A percentile compares a stretch with the other conserved stretches of the same genome.
Evolutionary conservation across 176 grass and related monocot genomes (phyloP).

Genomic region (Paspalum vaginatum): DNA sequence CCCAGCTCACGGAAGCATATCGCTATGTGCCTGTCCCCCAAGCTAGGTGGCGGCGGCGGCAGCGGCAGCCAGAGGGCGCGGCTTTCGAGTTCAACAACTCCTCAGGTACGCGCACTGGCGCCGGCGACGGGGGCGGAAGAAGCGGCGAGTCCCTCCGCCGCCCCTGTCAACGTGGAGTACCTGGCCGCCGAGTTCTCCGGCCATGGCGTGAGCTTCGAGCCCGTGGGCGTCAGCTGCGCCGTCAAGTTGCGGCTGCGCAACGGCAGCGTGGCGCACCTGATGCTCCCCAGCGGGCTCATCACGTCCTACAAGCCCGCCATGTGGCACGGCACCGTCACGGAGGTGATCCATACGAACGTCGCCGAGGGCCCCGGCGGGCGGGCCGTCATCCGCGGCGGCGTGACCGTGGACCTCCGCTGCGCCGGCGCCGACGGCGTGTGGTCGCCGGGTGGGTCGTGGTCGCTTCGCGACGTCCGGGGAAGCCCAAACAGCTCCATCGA

Average conservation of each 20-base stretch:
- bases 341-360: conserved; percentile 76
- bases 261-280: conserved; percentile 66
- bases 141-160: conserved; percentile 8
- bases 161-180: conserved; percentile 62
- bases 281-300: conserved; percentile 80
- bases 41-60: background rate
- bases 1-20: conserved; percentile 37
- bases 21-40: conserved; percentile 24
- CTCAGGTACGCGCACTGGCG: conserved; percentile 31
- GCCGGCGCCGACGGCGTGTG: conserved; percentile 25
- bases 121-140: conserved; percentile 5
- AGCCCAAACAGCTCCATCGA: conserved; percentile 60
- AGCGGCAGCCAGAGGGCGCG: background rate
- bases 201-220: conserved; percentile 72
- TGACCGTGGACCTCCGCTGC: conserved; percentile 53
- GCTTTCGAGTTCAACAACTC: background rate
- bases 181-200: conserved; percentile 75
- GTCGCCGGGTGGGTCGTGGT: conserved; percentile 55
- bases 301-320: conserved; percentile 83
- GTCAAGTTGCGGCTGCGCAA: conserved; percentile 70
- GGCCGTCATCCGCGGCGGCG: conserved; percentile 62
- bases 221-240: conserved; percentile 58
- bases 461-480: conserved; percentile 59
- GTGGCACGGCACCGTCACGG: conserved; percentile 73
- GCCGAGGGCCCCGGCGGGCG: conserved; percentile 29